A percentile compares a stretch with the other conserved stretches of the same genome.
Conservation (phyloP, 108 stramenopile genomes). For the Fragilaria crotonensis region DNA sequence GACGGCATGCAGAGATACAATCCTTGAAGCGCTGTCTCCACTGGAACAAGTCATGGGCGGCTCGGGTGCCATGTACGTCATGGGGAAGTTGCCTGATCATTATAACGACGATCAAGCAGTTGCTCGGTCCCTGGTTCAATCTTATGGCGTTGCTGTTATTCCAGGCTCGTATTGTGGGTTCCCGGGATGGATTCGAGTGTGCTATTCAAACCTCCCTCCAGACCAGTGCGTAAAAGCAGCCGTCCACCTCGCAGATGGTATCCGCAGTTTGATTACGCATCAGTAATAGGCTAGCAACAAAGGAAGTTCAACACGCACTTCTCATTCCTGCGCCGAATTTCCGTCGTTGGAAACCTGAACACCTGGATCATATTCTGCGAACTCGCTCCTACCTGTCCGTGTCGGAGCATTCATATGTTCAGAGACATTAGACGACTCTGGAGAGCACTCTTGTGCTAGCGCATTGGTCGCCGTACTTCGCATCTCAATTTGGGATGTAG, state of each 20-base stretch:
- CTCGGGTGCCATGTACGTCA: constrained; percentile 90
- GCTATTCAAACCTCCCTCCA: constrained; percentile 76
- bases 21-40: constrained; percentile 63
- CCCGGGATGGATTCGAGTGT: constrained; percentile 81
- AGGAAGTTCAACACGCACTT: no score
- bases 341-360: no score
- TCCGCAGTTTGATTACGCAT: background rate
- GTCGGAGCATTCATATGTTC: no score
- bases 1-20: constrained; percentile 47
- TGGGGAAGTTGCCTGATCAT: constrained; percentile 78
- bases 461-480: no score
- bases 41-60: constrained; percentile 65
- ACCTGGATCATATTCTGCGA: no score
- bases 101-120: constrained; percentile 34
- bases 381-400: no score
- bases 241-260: constrained; percentile 33
- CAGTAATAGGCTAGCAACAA: constrained; percentile 1
- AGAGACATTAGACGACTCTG: no score
- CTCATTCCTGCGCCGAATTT: no score
- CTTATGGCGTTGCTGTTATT: constrained; percentile 85
- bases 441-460: no score
- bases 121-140: constrained; percentile 60
- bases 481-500: no score
- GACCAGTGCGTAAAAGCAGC: constrained; percentile 54
- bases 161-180: constrained; percentile 84